These are phyloP conservation scores for Pestalotiopsis sp. DNA, from an alignment of 2,329 filamentous ascomycete genomes.

Conservation along the genomic window DNA sequence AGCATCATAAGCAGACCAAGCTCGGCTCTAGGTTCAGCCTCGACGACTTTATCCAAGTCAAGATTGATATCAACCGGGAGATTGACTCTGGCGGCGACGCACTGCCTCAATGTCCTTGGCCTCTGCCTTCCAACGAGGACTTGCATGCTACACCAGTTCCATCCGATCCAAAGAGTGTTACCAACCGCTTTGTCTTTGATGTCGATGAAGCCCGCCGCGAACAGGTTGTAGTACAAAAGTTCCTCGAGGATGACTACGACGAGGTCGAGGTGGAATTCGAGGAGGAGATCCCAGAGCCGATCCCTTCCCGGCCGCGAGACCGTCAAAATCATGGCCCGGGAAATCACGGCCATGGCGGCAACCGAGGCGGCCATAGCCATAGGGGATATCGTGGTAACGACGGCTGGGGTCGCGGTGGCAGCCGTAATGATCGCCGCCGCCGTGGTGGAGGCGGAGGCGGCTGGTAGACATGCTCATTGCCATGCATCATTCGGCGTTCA, in stretches of 20 bases:
- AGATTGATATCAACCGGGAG: conserved; percentile 85
- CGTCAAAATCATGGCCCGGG: conserved; percentile 26
- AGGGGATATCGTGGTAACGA: conserved; percentile 10
- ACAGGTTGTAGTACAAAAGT: conserved; percentile 66
- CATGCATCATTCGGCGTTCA: conserved; percentile 7
- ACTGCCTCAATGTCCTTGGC: conserved; percentile 20
- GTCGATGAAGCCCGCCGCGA: conserved; percentile 75
- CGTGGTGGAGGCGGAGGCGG: conserved; percentile 6
- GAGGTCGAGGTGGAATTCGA: conserved; percentile 81
- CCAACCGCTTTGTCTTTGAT: conserved; percentile 85
- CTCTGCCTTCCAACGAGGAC: conserved; percentile 36
- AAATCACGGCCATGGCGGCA: conserved; percentile 17
- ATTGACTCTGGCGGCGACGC: conserved; percentile 52
- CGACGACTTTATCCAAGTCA: conserved; percentile 80
- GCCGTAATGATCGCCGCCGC: conserved; percentile 13
- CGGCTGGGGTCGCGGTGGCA: conserved; percentile 16
- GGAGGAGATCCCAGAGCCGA: conserved; percentile 50
- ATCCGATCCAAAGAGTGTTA: conserved; percentile 36
- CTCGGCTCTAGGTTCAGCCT: conserved; percentile 74
- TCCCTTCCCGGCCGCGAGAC: conserved; percentile 25
- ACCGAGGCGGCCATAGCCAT: conserved; percentile 11
- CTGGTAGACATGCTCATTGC: neutral
- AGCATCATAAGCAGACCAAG: conserved; percentile 75
- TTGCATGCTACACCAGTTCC: conserved; percentile 28
- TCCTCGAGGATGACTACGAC: conserved; percentile 75